Percentiles rank a stretch among this genome's conserved stretches.
These are phyloP conservation scores for Rhodotorula graminis DNA, from an alignment of 768 basidiomycete genomes.

Conservation along the genomic window DNA sequence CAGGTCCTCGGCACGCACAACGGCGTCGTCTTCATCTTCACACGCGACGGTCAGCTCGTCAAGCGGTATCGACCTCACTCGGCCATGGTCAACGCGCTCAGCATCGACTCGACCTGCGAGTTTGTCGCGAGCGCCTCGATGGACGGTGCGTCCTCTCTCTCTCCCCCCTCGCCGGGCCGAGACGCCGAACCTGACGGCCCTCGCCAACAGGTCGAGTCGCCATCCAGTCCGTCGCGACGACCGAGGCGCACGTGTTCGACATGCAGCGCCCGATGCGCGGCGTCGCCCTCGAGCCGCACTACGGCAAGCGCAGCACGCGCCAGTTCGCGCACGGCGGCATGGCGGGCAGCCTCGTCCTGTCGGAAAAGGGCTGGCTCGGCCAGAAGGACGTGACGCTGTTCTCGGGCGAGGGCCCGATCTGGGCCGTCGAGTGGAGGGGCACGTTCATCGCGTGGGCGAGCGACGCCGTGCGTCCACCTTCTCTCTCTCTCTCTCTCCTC, in stretches of 20 bases:
- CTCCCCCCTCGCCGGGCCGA: background rate
- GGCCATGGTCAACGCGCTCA: constrained; percentile 79
- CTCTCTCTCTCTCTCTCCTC: background rate
- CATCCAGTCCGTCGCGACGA: constrained; percentile 70
- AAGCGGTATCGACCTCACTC: constrained; percentile 87
- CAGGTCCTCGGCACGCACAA: constrained; percentile 88
- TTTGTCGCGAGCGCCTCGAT: constrained; percentile 88
- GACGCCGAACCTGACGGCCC: background rate
- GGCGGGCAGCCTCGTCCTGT: constrained; percentile 75
- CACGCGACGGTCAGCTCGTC: constrained; percentile 69
- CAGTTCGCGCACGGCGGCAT: constrained; percentile 87
- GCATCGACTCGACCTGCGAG: constrained; percentile 74
- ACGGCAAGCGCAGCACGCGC: constrained; percentile 68
- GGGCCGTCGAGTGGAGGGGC: constrained; percentile 81
- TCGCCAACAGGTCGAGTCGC: constrained; percentile 70
- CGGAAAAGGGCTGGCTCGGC: constrained; percentile 94
- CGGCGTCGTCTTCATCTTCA: constrained; percentile 84
- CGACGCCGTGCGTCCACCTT: constrained; percentile 60
- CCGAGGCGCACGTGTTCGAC: constrained; percentile 72
- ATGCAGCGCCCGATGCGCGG: constrained; percentile 87
- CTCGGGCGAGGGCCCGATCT: constrained; percentile 86
- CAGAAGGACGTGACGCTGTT: constrained; percentile 77
- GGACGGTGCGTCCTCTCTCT: constrained; percentile 61
- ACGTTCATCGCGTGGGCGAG: constrained; percentile 93
- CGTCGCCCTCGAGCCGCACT: constrained; percentile 83